Conservation (phyloP, 176 grass and related monocot species). For the Rhipidocladum racemiflorum region DNA sequence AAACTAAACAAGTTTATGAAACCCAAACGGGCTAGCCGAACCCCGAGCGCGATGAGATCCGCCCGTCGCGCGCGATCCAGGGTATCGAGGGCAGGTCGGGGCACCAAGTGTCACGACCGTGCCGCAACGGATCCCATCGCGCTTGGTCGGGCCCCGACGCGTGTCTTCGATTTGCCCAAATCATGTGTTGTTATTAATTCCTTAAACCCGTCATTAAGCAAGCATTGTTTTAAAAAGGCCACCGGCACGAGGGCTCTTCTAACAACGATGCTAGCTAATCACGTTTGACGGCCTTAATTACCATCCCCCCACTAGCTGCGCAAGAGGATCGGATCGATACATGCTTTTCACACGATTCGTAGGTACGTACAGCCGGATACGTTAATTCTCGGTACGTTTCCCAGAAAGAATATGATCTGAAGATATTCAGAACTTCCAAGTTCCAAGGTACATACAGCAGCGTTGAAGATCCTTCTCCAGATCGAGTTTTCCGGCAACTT, state of each 20-base stretch:
- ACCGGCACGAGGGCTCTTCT: neutral
- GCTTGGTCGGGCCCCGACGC: conserved; percentile 52
- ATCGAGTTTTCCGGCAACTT: neutral
- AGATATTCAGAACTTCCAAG: neutral
- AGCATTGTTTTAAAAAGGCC: neutral
- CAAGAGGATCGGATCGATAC: neutral
- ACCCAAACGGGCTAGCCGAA: no score
- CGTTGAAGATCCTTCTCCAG: neutral
- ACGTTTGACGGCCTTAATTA: conserved; percentile 28
- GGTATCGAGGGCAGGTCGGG: neutral
- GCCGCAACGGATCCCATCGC: conserved; percentile 49
- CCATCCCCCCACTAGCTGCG: neutral
- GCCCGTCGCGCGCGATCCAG: neutral
- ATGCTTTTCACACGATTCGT: neutral
- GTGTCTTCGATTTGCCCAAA: conserved; percentile 21
- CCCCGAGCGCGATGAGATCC: neutral
- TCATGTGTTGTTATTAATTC: conserved; percentile 8
- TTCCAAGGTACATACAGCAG: neutral
- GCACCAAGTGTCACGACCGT: conserved; percentile 57
- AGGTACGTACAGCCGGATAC: neutral
- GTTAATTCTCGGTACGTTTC: neutral
- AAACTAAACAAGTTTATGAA: neutral
- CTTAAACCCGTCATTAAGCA: conserved; percentile 21
- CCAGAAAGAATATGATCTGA: neutral
- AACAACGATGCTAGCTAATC: conserved; percentile 39